These are phyloP conservation scores for Heliamphora exappendiculata DNA, from an alignment of 148 eudicot genomes.

Conservation along the genomic window DNA sequence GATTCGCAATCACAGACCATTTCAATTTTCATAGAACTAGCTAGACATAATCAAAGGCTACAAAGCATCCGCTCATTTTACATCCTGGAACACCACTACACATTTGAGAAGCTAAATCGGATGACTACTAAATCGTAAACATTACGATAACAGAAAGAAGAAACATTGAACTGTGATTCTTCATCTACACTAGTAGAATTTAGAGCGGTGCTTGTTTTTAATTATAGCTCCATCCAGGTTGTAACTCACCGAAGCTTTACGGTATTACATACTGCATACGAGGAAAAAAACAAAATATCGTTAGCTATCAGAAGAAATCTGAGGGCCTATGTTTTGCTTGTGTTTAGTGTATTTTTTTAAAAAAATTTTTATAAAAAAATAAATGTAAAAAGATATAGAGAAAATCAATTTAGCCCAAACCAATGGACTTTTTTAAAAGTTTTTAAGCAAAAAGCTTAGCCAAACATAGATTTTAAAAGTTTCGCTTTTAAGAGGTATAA, in stretches of 20 bases:
- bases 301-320: background rate
- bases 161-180: background rate
- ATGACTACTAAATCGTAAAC: slow-evolving; percentile 1
- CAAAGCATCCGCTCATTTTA: background rate
- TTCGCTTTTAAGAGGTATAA: too few species aligned
- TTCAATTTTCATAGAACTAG: background rate
- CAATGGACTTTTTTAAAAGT: too few species aligned
- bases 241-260: slow-evolving; percentile 21
- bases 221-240: slow-evolving; percentile 1
- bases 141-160: background rate
- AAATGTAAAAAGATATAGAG: too few species aligned
- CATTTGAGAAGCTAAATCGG: slow-evolving; percentile 5
- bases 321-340: background rate
- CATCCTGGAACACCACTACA: background rate
- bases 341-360: too few species aligned
- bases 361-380: too few species aligned
- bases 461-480: too few species aligned
- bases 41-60: background rate
- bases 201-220: slow-evolving; percentile 12
- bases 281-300: slow-evolving; percentile 1
- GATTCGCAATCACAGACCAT: background rate
- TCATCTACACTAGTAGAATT: background rate
- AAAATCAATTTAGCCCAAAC: too few species aligned
- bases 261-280: slow-evolving; percentile 48
- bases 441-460: too few species aligned